phyloP scores from a whole-genome alignment of 78 protist genomes.

The Dictyostelium brefeldianum region DNA sequence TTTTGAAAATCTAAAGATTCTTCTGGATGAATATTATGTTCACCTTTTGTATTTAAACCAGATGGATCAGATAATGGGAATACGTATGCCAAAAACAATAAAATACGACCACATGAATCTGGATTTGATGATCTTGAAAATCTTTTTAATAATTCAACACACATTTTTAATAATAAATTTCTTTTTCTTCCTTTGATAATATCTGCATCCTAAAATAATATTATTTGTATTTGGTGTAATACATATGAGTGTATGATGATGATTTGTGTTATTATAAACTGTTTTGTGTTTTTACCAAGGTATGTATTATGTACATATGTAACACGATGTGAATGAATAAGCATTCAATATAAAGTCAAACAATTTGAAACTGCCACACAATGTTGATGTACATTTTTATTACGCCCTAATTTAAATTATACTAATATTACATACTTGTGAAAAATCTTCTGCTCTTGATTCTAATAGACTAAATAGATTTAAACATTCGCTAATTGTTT shows the following conservation, averaged over 20 bases:
- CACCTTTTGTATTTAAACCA: slow-evolving; percentile 54
- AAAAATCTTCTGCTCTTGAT: slow-evolving; percentile 39
- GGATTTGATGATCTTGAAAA: slow-evolving; percentile 56
- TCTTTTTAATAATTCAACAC: slow-evolving; percentile 52
- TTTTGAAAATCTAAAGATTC: slow-evolving; percentile 27
- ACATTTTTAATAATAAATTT: slow-evolving; percentile 37
- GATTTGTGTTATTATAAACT: too few species aligned
- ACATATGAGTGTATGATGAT: neutral
- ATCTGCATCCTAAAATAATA: slow-evolving; percentile 11
- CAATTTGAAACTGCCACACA: too few species aligned
- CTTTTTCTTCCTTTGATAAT: slow-evolving; percentile 45
- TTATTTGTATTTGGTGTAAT: neutral
- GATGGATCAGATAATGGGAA: slow-evolving; percentile 74
- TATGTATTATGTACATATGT: neutral
- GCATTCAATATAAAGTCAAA: neutral
- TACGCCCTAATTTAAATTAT: neutral
- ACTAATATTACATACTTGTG: slow-evolving; percentile 33
- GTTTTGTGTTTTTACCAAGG: neutral
- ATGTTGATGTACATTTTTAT: too few species aligned
- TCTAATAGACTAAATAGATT: slow-evolving; percentile 52
- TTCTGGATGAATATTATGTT: slow-evolving; percentile 30
- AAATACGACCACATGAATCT: slow-evolving; percentile 72
- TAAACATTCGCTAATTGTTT: slow-evolving; percentile 32
- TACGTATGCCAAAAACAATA: slow-evolving; percentile 58
- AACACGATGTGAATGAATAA: neutral